Base-by-base conservation (phyloP, 179 eudicot species). In the Camellia oleifera region DNA sequence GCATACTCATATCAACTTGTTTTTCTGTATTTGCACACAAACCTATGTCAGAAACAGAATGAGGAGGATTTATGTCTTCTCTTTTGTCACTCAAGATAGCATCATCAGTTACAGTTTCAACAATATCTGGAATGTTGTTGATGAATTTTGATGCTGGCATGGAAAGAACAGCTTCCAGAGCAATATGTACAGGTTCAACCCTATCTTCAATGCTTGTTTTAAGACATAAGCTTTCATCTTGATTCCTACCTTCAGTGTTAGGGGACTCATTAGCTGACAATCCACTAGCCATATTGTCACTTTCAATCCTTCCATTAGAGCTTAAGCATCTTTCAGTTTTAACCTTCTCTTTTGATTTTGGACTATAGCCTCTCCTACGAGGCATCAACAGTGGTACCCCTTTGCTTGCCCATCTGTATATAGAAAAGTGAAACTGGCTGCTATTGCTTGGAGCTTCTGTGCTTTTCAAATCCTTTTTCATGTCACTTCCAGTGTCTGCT, bases 361-460 rank as follows among this genome's bases (percentile, higher is more conserved):
- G 75, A 80, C 58, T 64, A 12, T 81, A 85, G 17, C 84, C 83
- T 81, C 77, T 83, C 76, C 86, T 76, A 20, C 83, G 78, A 46
- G 93, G 86, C 83, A 88, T 79, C 60, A 81, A 74, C 50, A 89
- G 44, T 5, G 94, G 92, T 42, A 85, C 88, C 86, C 90, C 92
- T 80, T 74, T 87, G 81, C 86, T 83, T 78, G 93, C 91, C 99
- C 99, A 96, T 81, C 89, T 94, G 85, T 96, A 88, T 79, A 96
- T 91, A n/a, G 99, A 96, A 82, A 96, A 96, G 81, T 96, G 99
- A 84, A 93, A 94, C 68, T 86, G 88, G 74, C 80, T 74, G 32
- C 80, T 72, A 8, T 82, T 79, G 50, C 46, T 83, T 60, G 77
- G 77, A 82, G 81, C 62, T 76, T 86, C 88, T 45, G 81, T 48